Conservation (phyloP, 2,329 filamentous ascomycete species). For the Chaetomium sp. region DNA sequence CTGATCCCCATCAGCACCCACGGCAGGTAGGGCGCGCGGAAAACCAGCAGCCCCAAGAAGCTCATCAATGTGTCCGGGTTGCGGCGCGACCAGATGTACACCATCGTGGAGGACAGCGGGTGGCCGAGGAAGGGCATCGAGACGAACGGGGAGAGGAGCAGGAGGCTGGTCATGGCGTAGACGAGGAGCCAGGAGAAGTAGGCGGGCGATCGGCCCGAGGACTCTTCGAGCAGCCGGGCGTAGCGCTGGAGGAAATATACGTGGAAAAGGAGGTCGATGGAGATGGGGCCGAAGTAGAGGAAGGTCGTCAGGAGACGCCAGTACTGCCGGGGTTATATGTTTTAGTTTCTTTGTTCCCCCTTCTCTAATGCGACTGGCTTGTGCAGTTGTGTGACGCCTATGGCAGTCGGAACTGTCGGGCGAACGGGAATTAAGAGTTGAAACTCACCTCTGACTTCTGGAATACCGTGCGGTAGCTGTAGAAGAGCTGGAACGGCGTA, state of each 20-base stretch:
- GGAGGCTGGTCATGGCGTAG: conserved; percentile 73
- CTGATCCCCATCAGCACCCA: conserved; percentile 95
- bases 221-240: conserved; percentile 89
- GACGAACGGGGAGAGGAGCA: conserved; percentile 77
- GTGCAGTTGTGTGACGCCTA: too few relatives aligned
- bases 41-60: conserved; percentile 81
- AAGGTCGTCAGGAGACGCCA: conserved; percentile 97
- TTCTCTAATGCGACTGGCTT: too few relatives aligned
- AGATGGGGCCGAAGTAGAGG: conserved; percentile 93
- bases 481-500: conserved; percentile 92
- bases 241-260: conserved; percentile 98
- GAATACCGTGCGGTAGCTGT: conserved; percentile 89
- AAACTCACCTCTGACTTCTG: conserved; percentile 74
- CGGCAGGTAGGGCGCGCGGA: conserved; percentile 88
- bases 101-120: conserved; percentile 82
- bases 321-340: conserved; percentile 51
- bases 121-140: conserved; percentile 94
- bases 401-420: too few relatives aligned
- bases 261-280: conserved; percentile 90
- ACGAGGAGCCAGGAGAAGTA: conserved; percentile 92
- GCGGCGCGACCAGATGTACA: conserved; percentile 95
- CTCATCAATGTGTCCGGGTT: conserved; percentile 89
- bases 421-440: too few relatives aligned
- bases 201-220: conserved; percentile 82
- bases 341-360: background rate